Evolutionary conservation across 2,329 filamentous ascomycete species (phyloP), one percentile per base, ranked within the genome.

Genomic region (Epichloe uncinata): DNA sequence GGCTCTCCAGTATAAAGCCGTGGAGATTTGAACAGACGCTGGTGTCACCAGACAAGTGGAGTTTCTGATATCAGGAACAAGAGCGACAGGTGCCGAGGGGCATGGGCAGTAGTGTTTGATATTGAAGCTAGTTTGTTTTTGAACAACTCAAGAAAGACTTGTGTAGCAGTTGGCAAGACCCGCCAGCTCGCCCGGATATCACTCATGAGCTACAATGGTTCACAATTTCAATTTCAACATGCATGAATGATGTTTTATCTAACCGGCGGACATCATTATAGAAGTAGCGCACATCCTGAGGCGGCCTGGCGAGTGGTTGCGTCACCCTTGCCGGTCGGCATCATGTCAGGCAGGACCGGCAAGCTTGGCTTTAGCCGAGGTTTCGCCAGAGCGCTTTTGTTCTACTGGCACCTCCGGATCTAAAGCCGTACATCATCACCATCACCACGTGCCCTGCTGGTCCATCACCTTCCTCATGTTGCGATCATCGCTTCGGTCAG

Each of bases 401-500:
- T 57, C 56, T 58, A 52, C 56, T 59, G 50, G 54, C 61, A 62
- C 57, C 55, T 51, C 52, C 36, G 30, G 42, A 47, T 52, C 47
- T 47, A 35, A 49, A 47, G 50, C 48, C 40, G 44, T 45, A 33
- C 43, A 52, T 60, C 60, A 56, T 59, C 57, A 61, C 59, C 60
- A 65, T 59, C 55, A 53, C 57, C 56, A 61, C 58, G 56, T 56
- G 60, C 60, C 62, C 53, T 59, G 63, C 62, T 63, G 65, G 69
- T 66, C 66, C 68, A 67, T 65, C 64, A 66, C 73, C 71, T 72
- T 69, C 70, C 72, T 73, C 73, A 84, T 84, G 80, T 75, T 84
- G 77, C 80, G 79, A 73, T 78, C 77, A 67, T 82, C 79, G 68
- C 70, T 83, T 72, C 78, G 74, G 72, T 80, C 79, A 66, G 75